phyloP scores from a whole-genome alignment of 2,329 filamentous ascomycete genomes.

The Colletotrichum agaves region DNA sequence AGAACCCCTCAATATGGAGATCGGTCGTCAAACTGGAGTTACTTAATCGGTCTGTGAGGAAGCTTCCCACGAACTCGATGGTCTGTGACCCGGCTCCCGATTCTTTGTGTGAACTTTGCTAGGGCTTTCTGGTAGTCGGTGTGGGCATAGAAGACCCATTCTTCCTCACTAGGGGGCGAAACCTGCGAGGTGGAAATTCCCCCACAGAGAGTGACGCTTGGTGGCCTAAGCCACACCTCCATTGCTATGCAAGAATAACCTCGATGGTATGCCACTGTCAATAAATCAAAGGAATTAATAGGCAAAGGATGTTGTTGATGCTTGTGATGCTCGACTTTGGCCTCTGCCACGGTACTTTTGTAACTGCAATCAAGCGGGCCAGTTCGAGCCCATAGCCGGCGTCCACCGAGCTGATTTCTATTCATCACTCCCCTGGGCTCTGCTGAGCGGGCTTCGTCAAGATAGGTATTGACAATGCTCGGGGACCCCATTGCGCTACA shows the following conservation, averaged over 20 bases:
- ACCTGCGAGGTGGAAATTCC: slow-evolving; percentile 7
- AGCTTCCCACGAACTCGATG: background rate
- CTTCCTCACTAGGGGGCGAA: background rate
- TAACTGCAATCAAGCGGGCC: background rate
- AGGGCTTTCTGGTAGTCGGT: background rate
- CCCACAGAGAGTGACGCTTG: slow-evolving; percentile 4
- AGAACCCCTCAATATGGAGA: background rate
- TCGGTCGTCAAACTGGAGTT: background rate
- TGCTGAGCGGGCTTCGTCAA: background rate
- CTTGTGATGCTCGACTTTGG: background rate
- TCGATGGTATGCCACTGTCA: slow-evolving; percentile 2
- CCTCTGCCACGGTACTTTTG: background rate
- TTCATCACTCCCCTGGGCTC: background rate
- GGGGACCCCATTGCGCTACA: slow-evolving; percentile 12
- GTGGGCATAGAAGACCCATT: slow-evolving; percentile 12
- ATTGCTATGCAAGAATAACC: background rate
- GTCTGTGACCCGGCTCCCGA: slow-evolving; percentile 4
- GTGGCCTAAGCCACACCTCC: slow-evolving; percentile 26
- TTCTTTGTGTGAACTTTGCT: background rate
- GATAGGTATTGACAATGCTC: background rate
- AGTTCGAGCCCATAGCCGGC: background rate
- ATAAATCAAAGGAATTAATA: background rate
- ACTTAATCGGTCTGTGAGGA: slow-evolving; percentile 6
- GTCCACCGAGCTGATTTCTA: background rate
- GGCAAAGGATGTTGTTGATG: no score